Evolutionary conservation across 2,329 filamentous ascomycete species (phyloP).

Genomic region (Neodidymelliopsis sp.): DNA sequence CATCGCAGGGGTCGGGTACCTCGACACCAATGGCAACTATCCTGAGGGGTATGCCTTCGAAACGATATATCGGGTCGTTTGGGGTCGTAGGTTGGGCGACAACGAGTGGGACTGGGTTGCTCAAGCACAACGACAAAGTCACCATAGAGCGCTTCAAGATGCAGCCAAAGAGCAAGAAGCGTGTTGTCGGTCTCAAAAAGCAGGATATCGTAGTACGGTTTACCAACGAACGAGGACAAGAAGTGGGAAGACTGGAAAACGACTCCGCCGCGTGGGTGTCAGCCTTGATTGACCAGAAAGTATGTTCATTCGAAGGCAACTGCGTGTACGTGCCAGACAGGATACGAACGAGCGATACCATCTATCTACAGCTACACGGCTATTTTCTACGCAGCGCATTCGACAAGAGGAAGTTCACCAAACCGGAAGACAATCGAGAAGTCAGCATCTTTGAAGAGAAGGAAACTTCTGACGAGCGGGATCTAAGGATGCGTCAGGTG

Average conservation of each 20-base stretch:
- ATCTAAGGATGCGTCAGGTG: constrained; percentile 82
- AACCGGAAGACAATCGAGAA: constrained; percentile 73
- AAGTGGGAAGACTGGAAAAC: constrained; percentile 86
- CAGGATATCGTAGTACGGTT: constrained; percentile 92
- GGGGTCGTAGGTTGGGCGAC: constrained; percentile 93
- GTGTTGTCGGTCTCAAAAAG: constrained; percentile 67
- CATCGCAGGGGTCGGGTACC: constrained; percentile 30
- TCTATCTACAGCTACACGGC: constrained; percentile 88
- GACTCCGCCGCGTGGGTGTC: constrained; percentile 93
- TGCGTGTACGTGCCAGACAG: constrained; percentile 90
- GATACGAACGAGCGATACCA: constrained; percentile 86
- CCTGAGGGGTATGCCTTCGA: constrained; percentile 58
- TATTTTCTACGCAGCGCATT: constrained; percentile 80
- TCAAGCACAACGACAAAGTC: constrained; percentile 84
- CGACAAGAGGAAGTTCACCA: constrained; percentile 66
- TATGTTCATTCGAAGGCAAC: constrained; percentile 85
- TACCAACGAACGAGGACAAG: constrained; percentile 77
- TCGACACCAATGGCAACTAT: constrained; percentile 27
- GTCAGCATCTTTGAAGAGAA: constrained; percentile 81
- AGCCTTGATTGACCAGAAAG: constrained; percentile 84
- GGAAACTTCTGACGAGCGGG: constrained; percentile 85
- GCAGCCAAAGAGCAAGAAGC: constrained; percentile 59
- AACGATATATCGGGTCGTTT: constrained; percentile 87
- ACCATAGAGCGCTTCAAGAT: constrained; percentile 86
- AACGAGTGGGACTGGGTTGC: constrained; percentile 75